phyloP scores from a whole-genome alignment of 208 protist genomes.

The Tritrichomonas foetus region DNA sequence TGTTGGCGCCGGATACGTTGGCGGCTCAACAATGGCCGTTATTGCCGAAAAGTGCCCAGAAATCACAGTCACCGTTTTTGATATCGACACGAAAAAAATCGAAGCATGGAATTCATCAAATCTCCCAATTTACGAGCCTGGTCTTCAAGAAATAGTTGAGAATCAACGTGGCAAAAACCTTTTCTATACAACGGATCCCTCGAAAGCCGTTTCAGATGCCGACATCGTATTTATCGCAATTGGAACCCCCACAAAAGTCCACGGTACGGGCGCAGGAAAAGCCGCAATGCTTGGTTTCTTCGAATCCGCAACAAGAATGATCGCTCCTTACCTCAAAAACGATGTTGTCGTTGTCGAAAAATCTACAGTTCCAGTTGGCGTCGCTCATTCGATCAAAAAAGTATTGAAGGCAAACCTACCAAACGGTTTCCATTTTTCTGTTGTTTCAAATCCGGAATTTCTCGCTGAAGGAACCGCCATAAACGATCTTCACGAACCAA shows the following conservation, averaged over 20 bases:
- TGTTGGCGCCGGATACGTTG: slow-evolving; percentile 85
- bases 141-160: slow-evolving; percentile 69
- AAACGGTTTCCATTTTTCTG: slow-evolving; percentile 63
- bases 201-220: slow-evolving; percentile 62
- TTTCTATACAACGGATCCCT: slow-evolving; percentile 81
- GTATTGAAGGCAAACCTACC: slow-evolving; percentile 54
- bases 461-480: slow-evolving; percentile 87
- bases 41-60: slow-evolving; percentile 81
- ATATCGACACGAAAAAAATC: slow-evolving; percentile 74
- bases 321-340: slow-evolving; percentile 41
- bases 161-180: slow-evolving; percentile 68
- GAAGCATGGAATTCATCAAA: slow-evolving; percentile 76
- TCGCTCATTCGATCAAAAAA: slow-evolving; percentile 58
- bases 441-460: slow-evolving; percentile 94
- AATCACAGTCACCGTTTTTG: slow-evolving; percentile 76
- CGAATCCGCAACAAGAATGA: neutral
- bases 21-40: slow-evolving; percentile 85
- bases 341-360: slow-evolving; percentile 84
- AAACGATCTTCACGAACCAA: slow-evolving; percentile 75
- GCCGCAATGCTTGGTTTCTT: slow-evolving; percentile 43
- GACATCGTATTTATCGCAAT: slow-evolving; percentile 92
- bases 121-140: slow-evolving; percentile 70
- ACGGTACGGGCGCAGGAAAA: slow-evolving; percentile 68
- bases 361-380: slow-evolving; percentile 77
- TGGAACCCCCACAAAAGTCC: slow-evolving; percentile 87